Percentiles rank a stretch among this genome's conserved stretches.
Evolutionary conservation across 192 early-diverging fungal genomes (phyloP).

Genomic region (Spizellomyces punctatus): DNA sequence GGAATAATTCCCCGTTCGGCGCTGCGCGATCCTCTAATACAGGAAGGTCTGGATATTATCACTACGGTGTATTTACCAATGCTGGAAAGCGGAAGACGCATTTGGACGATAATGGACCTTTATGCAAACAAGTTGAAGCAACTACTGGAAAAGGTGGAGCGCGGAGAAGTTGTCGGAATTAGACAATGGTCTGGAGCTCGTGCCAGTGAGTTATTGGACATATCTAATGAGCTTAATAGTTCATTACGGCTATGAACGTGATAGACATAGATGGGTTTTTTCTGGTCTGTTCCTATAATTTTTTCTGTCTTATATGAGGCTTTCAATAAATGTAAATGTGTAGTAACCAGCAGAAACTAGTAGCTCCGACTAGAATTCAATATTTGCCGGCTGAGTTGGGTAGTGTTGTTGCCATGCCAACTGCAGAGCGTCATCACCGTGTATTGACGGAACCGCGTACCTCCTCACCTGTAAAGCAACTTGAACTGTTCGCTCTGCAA

Average conservation of each 20-base stretch:
- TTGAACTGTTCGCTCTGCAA: too few species aligned
- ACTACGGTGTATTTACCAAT: conserved; percentile 13
- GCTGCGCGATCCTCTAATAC: background rate
- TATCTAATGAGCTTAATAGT: background rate
- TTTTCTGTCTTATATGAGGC: too few species aligned
- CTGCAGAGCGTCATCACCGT: too few species aligned
- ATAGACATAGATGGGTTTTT: background rate
- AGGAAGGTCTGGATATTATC: conserved; percentile 5
- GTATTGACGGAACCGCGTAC: too few species aligned
- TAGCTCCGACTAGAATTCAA: too few species aligned
- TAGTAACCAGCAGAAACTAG: too few species aligned
- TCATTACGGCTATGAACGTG: background rate
- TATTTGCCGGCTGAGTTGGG: too few species aligned
- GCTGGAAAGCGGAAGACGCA: conserved; percentile 12
- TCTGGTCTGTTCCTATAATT: too few species aligned
- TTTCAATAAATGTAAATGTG: too few species aligned
- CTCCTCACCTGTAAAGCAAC: too few species aligned
- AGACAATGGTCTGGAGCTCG: background rate
- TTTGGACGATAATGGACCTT: conserved; percentile 12
- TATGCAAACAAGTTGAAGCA: conserved; percentile 17
- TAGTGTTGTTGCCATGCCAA: too few species aligned
- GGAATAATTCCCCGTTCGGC: background rate
- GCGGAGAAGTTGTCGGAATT: conserved; percentile 5
- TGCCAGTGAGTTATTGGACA: background rate
- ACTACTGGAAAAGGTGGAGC: background rate